Base-by-base conservation (phyloP, 2,329 filamentous ascomycete genomes). In the Ambrosiella beaveri region DNA sequence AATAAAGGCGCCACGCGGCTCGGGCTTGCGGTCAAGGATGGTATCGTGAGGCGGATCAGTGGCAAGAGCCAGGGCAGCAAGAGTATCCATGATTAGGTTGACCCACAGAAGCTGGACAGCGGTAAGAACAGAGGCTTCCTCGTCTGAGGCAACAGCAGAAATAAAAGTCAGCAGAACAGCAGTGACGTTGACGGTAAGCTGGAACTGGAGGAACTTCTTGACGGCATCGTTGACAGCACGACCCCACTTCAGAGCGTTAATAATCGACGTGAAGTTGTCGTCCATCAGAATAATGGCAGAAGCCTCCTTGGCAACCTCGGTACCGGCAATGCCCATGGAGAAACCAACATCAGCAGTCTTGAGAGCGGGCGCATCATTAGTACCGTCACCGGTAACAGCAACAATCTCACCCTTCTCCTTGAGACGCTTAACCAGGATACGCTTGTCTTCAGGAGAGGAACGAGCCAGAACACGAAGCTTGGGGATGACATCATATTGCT, bases 11-110 rank as follows among this genome's bases (percentile, higher is more conserved):
- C 74, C 75, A 65, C 77, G 78, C 60, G 71, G 74, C 65, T 81
- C 79, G 0, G 79, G 79, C 69, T 88, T 89, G 58, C 89, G 81
- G 64, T 95, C 75, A 55, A 95, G 73, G 35, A 95, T 84, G 63
- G 81, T 85, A 56, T 86, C 83, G 11, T 85, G 85, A 0, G 89
- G 89, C n/a, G 88, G 87, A 67, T 95, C 89, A 1, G 89, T 95
- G 1, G 89, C 89, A 57, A 95, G 78, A 7, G 89, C 89, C 45
- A 95, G 76, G 13, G 89, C 89, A 27, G 89, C 90, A 61, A 96
- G 88, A 0, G 90, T 95, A 65, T 96, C 90, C 90, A 95, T 96
- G 71, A 96, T 96, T 65, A 96, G 75, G 66, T 95, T 96, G 65
- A 96, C 88, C 90, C 90, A 96, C 37, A 96, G 81, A 64, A 96